These are phyloP conservation scores for Ogataea neopini DNA, from an alignment of 805 yeast species.

Conservation along the genomic window DNA sequence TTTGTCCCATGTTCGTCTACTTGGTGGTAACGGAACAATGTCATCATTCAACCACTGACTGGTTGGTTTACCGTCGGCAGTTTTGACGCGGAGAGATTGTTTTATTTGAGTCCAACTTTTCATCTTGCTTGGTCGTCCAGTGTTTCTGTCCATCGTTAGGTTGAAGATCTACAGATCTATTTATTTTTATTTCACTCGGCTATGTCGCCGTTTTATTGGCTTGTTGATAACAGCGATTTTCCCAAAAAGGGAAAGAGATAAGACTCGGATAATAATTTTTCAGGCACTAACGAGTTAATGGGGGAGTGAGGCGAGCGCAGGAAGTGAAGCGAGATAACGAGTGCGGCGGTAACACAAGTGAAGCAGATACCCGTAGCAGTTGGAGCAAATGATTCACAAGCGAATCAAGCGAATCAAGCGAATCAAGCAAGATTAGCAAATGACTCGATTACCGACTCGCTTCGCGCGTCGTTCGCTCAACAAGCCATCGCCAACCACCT, in stretches of 20 bases:
- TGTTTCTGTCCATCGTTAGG: background rate
- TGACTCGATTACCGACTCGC: no score
- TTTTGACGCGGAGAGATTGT: slow-evolving; percentile 6
- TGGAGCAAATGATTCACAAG: no score
- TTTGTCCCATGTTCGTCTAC: slow-evolving; percentile 47
- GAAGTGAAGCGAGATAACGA: no score
- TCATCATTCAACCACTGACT: slow-evolving; percentile 36
- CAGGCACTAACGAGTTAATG: no score
- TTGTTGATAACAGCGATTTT: background rate
- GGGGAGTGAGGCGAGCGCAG: no score
- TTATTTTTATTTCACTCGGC: no score
- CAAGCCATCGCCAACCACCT: background rate
- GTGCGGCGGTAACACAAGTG: no score
- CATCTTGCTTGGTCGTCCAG: slow-evolving; percentile 5
- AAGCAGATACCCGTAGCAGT: no score
- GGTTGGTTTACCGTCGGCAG: slow-evolving; percentile 6
- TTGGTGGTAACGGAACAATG: slow-evolving; percentile 46
- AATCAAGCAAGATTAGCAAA: no score
- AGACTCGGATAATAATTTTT: background rate
- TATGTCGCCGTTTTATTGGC: background rate
- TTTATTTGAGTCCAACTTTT: slow-evolving; percentile 5
- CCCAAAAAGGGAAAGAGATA: background rate
- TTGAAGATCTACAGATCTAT: no score
- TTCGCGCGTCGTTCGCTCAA: no score
- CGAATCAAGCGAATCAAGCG: no score